Evolutionary conservation across 1,284 basidiomycete species (phyloP).

Genomic region (Rhodotorula sp.): DNA sequence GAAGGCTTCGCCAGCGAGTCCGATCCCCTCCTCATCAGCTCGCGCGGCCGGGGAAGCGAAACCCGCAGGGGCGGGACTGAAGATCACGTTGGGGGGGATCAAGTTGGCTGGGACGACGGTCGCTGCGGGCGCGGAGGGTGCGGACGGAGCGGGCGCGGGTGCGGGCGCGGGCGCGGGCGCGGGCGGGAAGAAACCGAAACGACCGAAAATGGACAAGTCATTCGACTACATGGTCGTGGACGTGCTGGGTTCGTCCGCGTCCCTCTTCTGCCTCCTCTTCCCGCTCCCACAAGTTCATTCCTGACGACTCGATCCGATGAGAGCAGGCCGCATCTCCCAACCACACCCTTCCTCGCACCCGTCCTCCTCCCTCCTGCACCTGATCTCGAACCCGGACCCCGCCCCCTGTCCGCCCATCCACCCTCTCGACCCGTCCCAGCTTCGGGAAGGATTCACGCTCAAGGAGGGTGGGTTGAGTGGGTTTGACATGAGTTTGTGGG

Average conservation of each 20-base stretch:
- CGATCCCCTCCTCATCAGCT: background rate
- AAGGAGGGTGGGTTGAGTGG: slow-evolving; percentile 33
- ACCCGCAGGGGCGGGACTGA: slow-evolving; percentile 8
- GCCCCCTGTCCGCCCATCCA: slow-evolving; percentile 26
- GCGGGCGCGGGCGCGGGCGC: background rate
- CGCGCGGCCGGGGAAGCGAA: too few species aligned
- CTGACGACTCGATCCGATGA: too few species aligned
- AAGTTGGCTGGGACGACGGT: slow-evolving; percentile 12
- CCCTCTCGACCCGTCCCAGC: slow-evolving; percentile 28
- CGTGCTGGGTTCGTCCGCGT: slow-evolving; percentile 38
- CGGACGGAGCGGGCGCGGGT: background rate
- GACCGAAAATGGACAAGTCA: slow-evolving; percentile 40
- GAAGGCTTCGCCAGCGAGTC: slow-evolving; percentile 1
- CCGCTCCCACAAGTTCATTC: too few species aligned
- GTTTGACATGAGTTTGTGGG: slow-evolving; percentile 37
- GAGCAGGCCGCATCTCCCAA: slow-evolving; percentile 5
- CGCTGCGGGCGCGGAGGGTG: background rate
- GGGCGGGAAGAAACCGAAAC: slow-evolving; percentile 20
- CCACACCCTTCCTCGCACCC: background rate
- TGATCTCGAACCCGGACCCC: slow-evolving; percentile 41
- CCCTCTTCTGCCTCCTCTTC: background rate
- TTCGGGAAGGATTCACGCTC: slow-evolving; percentile 41
- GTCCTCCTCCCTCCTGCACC: slow-evolving; percentile 24
- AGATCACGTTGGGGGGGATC: slow-evolving; percentile 35
- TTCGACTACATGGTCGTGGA: slow-evolving; percentile 40